phyloP scores from a whole-genome alignment of 345 rosid genomes.

The Pugionium cornutum region DNA sequence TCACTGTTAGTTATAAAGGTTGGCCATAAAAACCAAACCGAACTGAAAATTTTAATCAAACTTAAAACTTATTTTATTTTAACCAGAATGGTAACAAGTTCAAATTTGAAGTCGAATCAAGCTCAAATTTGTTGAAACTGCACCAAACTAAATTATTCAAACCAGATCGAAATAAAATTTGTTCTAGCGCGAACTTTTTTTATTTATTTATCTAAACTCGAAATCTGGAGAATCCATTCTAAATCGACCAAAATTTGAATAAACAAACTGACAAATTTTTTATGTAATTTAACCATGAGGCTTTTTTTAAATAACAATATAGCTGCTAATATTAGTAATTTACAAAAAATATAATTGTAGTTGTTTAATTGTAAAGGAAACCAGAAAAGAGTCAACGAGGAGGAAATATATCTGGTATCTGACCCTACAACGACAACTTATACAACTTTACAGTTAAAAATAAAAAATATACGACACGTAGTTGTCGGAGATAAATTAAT shows the following conservation, averaged over 20 bases:
- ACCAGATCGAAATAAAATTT: too few relatives aligned
- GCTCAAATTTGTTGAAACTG: neutral
- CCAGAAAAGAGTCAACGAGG: constrained; percentile 19
- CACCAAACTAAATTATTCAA: too few relatives aligned
- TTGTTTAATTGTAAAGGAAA: neutral
- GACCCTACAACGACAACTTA: neutral
- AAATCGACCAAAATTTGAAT: too few relatives aligned
- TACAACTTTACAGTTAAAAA: constrained; percentile 14
- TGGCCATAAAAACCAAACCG: neutral
- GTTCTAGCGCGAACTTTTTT: neutral
- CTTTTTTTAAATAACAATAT: too few relatives aligned
- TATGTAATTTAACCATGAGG: too few relatives aligned
- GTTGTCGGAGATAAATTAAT: constrained; percentile 29
- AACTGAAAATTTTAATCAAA: neutral
- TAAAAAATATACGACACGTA: neutral
- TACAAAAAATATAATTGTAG: too few relatives aligned
- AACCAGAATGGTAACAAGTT: neutral
- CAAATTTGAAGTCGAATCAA: neutral
- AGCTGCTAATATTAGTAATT: too few relatives aligned
- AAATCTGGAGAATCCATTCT: too few relatives aligned
- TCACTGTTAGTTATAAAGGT: neutral
- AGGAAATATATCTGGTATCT: constrained; percentile 9
- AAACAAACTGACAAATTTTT: too few relatives aligned
- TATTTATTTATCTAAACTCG: neutral
- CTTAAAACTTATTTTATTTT: neutral